Base-by-base conservation (phyloP, 441 rosid genomes). In the Kokia cookei region DNA sequence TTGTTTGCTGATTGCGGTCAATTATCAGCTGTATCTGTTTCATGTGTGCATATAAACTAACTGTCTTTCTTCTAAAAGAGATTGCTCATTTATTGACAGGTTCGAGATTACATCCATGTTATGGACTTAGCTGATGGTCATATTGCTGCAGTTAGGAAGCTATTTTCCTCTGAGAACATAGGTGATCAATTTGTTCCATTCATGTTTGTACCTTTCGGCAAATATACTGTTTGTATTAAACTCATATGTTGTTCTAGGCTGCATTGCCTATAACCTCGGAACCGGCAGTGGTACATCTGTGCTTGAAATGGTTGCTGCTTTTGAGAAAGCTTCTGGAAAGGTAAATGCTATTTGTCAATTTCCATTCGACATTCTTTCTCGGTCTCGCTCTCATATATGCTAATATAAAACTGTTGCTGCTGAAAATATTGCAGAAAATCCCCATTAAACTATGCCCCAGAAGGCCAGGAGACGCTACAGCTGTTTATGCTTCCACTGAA, bases 381-480 rank as follows among this genome's bases (percentile, higher is more conserved):
- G 7, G 24, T n/a, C 35, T 62, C 6, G 24, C 42, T 35, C 14
- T 14, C 83, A 13, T 37, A 15, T 9, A 55, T 63, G 42, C 68
- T 0, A 9, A 22, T 22, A 57, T 57, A 27, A 37, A 43, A 64
- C 15, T 14, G 69, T 55, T 35, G 40, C 42, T 45, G 29, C 7
- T 29, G 40, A 62, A 59, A 22, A 22, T 53, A 40, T 7, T 86
- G 73, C 89, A 96, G 98, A 89, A 88, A 87, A 96, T 96, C 70
- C 98, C 97, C 0, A 29, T 82, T 60, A 93, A 93, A 82, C 75
- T 87, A 6, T 93, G 97, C 74, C 91, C 92, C 53, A 87, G 97
- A 22, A 89, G 95, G 75, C 85, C 93, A 11, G 98, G 97, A 76
- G 95, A 96, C 76, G 98, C 98, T 66, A 93, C 97, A 37, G 89